These are phyloP conservation scores for Clathrospora elynae DNA, from an alignment of 2,329 filamentous ascomycete species.

Conservation along the genomic window DNA sequence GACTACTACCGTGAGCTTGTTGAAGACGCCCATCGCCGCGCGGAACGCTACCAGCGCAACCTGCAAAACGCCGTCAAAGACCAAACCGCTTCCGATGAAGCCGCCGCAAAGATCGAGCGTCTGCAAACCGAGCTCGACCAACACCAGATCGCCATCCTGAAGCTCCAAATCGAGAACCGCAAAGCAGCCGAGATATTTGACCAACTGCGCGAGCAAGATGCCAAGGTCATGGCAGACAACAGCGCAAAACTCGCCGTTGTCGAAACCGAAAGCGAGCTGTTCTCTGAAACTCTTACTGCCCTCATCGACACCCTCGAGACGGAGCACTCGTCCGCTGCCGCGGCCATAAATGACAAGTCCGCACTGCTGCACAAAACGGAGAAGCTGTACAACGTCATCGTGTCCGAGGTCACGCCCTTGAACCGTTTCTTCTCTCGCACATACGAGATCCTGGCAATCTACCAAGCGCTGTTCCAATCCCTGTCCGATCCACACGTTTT, in stretches of 20 bases:
- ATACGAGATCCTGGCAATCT: constrained; percentile 11
- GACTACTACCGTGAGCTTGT: constrained; percentile 16
- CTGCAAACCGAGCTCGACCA: constrained; percentile 16
- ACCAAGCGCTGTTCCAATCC: constrained; percentile 13
- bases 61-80: constrained; percentile 7
- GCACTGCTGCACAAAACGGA: constrained; percentile 9
- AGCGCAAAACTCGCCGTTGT: constrained; percentile 6
- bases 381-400: constrained; percentile 12
- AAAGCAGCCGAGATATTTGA: constrained; percentile 10
- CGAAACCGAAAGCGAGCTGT: constrained; percentile 16
- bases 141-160: constrained; percentile 10
- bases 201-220: constrained; percentile 8
- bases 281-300: constrained; percentile 9
- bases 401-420: constrained; percentile 19
- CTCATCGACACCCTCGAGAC: constrained; percentile 17
- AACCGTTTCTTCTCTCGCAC: constrained; percentile 11
- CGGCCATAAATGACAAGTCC: constrained; percentile 7
- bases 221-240: constrained; percentile 3
- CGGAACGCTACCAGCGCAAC: constrained; percentile 19
- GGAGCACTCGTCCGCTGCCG: constrained; percentile 7
- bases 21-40: constrained; percentile 13
- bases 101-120: constrained; percentile 11
- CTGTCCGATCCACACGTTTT: constrained; percentile 4
- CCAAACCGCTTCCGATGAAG: constrained; percentile 5
- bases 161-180: constrained; percentile 19